These are phyloP conservation scores for Leccinum subrobustum DNA, from an alignment of 1,284 basidiomycete species.

Conservation along the genomic window DNA sequence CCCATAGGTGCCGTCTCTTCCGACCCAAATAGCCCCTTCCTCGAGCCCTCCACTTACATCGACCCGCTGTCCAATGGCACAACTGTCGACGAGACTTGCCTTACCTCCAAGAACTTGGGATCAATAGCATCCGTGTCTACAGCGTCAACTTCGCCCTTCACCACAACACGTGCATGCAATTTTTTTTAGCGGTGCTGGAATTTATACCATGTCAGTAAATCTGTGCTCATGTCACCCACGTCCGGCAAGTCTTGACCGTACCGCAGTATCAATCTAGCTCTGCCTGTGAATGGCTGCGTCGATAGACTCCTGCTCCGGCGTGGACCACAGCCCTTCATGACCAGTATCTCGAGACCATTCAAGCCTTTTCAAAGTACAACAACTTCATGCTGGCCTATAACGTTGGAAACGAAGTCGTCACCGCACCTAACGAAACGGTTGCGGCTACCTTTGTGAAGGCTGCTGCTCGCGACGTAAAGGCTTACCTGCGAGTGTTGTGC, in stretches of 20 bases:
- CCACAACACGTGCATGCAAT: constrained; percentile 84
- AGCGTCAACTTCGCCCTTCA: constrained; percentile 79
- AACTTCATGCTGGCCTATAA: constrained; percentile 79
- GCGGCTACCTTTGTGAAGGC: constrained; percentile 87
- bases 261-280: constrained; percentile 74
- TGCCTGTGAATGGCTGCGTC: constrained; percentile 86
- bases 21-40: constrained; percentile 65
- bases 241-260: constrained; percentile 6
- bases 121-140: constrained; percentile 82
- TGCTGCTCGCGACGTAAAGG: constrained; percentile 84
- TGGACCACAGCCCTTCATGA: constrained; percentile 87
- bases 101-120: constrained; percentile 64
- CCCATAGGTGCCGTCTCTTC: constrained; percentile 45
- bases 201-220: constrained; percentile 78
- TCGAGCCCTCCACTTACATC: constrained; percentile 72
- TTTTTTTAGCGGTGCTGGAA: constrained; percentile 73
- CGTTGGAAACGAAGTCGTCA: constrained; percentile 88
- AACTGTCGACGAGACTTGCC: constrained; percentile 81
- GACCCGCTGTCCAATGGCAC: constrained; percentile 72
- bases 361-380: constrained; percentile 78
- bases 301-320: constrained; percentile 60
- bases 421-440: constrained; percentile 52
- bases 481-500: constrained; percentile 66
- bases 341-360: constrained; percentile 76
- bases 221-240: not conserved